Evolutionary conservation across 495 filamentous ascomycete genomes (phyloP).

Genomic region (Cercophora newfieldiana): DNA sequence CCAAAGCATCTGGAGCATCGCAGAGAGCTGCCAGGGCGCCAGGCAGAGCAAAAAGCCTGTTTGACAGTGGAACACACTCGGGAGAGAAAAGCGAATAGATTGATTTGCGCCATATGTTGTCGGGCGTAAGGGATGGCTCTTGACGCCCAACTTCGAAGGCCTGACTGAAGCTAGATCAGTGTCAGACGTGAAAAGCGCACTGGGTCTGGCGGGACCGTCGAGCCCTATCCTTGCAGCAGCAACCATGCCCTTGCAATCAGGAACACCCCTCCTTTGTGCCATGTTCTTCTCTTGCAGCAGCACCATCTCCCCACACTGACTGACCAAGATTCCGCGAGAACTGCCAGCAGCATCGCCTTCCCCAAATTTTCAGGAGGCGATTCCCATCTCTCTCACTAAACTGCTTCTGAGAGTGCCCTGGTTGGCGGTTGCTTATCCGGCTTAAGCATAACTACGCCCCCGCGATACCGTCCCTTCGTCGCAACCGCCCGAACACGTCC

Average conservation of each 20-base stretch:
- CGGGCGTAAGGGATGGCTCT: background rate
- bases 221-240: constrained; percentile 12
- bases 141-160: constrained; percentile 10
- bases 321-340: constrained; percentile 18
- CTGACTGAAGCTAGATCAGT: constrained; percentile 11
- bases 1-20: background rate
- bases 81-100: background rate
- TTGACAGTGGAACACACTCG: background rate
- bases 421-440: background rate
- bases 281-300: constrained; percentile 9
- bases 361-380: constrained; percentile 11
- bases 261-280: constrained; percentile 29
- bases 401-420: background rate
- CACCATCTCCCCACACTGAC: constrained; percentile 32
- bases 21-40: background rate
- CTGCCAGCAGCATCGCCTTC: constrained; percentile 18
- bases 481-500: background rate
- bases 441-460: background rate
- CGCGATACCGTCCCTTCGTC: background rate
- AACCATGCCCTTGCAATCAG: constrained; percentile 22
- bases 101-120: background rate
- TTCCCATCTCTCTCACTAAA: background rate
- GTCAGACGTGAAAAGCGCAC: constrained; percentile 6
- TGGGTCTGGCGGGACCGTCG: background rate
- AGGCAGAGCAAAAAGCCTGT: background rate